These are phyloP conservation scores for Solanum neorickii DNA, from an alignment of 257 asterid species.

Conservation along the genomic window DNA sequence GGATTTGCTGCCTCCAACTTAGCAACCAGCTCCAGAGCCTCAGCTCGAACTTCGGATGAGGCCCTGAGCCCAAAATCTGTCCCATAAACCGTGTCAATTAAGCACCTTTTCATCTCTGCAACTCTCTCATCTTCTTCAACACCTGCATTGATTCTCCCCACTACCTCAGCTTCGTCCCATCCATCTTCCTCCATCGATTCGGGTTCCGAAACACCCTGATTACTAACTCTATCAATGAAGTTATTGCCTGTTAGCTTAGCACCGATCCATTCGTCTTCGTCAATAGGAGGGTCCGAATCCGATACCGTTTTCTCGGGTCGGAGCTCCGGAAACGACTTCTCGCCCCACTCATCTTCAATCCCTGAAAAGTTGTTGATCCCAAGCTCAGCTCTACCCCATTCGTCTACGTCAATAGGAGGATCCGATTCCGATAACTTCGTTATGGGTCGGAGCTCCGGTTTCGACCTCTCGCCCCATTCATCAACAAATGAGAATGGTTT, in stretches of 20 bases:
- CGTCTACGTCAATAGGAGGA: neutral
- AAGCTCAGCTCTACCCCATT: neutral
- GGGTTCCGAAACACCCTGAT: neutral
- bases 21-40: conserved; percentile 64
- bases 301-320: conserved; percentile 33
- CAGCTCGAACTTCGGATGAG: conserved; percentile 69
- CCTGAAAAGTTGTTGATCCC: neutral
- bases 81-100: conserved; percentile 67
- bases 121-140: conserved; percentile 21
- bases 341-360: neutral
- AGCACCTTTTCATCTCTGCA: conserved; percentile 29
- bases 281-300: conserved; percentile 50
- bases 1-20: conserved; percentile 90
- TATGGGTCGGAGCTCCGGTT: neutral
- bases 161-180: conserved; percentile 45
- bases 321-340: conserved; percentile 30
- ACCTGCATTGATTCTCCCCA: neutral
- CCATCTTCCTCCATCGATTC: conserved; percentile 32
- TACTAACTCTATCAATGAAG: neutral
- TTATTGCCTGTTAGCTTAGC: conserved; percentile 7
- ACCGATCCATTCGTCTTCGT: conserved; percentile 77
- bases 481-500: conserved; percentile 27
- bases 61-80: conserved; percentile 71
- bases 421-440: neutral
- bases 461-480: conserved; percentile 71